Evolutionary conservation across 2,329 filamentous ascomycete genomes (phyloP).

Genomic region (Aspergillus chevalieri): DNA sequence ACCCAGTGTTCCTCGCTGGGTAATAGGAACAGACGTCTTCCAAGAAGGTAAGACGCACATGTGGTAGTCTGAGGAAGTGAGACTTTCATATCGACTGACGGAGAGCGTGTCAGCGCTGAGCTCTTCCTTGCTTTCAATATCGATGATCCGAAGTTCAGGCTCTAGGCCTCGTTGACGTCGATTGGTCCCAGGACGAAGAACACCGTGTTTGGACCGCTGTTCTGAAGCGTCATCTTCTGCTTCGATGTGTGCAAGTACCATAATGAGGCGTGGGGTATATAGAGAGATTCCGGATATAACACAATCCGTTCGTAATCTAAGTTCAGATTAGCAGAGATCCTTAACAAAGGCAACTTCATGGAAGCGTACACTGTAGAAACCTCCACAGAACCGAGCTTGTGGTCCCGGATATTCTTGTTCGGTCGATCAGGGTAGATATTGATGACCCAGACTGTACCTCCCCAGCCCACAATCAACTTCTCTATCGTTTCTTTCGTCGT

Average conservation of each 20-base stretch:
- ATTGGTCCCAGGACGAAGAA: slow-evolving; percentile 58
- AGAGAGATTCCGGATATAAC: slow-evolving; percentile 95
- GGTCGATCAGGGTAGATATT: slow-evolving; percentile 73
- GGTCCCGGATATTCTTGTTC: slow-evolving; percentile 63
- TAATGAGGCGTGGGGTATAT: slow-evolving; percentile 85
- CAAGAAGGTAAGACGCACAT: slow-evolving; percentile 74
- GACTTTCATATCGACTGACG: slow-evolving; percentile 76
- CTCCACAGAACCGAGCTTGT: slow-evolving; percentile 71
- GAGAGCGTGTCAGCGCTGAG: slow-evolving; percentile 80
- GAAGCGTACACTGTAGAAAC: slow-evolving; percentile 79
- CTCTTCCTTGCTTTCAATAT: slow-evolving; percentile 74
- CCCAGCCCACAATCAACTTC: slow-evolving; percentile 89
- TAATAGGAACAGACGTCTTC: slow-evolving; percentile 58
- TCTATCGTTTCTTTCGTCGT: slow-evolving; percentile 49
- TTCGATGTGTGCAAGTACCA: slow-evolving; percentile 85
- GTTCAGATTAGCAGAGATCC: slow-evolving; percentile 22
- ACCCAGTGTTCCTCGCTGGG: slow-evolving; percentile 68
- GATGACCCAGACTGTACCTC: slow-evolving; percentile 91
- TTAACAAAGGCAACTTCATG: not conserved
- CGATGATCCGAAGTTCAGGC: slow-evolving; percentile 85
- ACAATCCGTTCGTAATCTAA: slow-evolving; percentile 86
- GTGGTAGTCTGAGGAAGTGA: slow-evolving; percentile 89
- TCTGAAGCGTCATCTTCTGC: slow-evolving; percentile 63
- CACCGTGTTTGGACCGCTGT: slow-evolving; percentile 26
- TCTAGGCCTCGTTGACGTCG: slow-evolving; percentile 72